Conservation (phyloP, 2,329 filamentous ascomycete genomes). For the Botrytis porri region DNA sequence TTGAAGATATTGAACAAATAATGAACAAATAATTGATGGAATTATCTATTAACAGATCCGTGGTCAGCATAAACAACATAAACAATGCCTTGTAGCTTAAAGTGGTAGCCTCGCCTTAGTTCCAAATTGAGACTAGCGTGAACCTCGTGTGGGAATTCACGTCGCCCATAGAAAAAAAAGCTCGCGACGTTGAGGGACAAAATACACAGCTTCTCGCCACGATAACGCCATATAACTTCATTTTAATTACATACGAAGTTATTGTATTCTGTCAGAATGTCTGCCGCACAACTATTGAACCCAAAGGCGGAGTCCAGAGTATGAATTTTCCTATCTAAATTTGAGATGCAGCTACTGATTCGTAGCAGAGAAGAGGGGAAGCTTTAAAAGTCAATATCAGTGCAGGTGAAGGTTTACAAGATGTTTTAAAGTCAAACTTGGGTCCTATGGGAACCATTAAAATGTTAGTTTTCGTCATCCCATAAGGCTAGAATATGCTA, state of each 20-base stretch:
- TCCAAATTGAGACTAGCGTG: slow-evolving; percentile 15
- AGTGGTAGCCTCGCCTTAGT: slow-evolving; percentile 9
- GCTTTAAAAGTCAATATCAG: slow-evolving; percentile 95
- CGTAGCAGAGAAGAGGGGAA: slow-evolving; percentile 81
- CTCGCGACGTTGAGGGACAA: slow-evolving; percentile 18
- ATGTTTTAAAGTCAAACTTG: slow-evolving; percentile 95
- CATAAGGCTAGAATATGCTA: slow-evolving; percentile 26
- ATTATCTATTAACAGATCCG: slow-evolving; percentile 1
- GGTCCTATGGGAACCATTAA: slow-evolving; percentile 93
- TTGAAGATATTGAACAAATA: slow-evolving; percentile 19
- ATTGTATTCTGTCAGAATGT: slow-evolving; percentile 58
- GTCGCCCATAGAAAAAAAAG: slow-evolving; percentile 20
- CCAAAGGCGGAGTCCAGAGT: slow-evolving; percentile 98
- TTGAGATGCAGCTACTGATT: slow-evolving; percentile 34
- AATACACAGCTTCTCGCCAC: slow-evolving; percentile 7
- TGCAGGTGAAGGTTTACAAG: slow-evolving; percentile 85
- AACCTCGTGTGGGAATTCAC: slow-evolving; percentile 19
- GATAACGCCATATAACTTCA: slow-evolving; percentile 12
- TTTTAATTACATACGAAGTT: slow-evolving; percentile 21
- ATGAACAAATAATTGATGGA: not conserved
- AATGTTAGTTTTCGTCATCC: slow-evolving; percentile 58
- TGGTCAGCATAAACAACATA: not conserved
- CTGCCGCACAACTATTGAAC: slow-evolving; percentile 95
- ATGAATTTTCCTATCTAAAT: slow-evolving; percentile 42
- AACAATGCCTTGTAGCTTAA: not conserved